Evolutionary conservation across 345 rosid genomes (phyloP).

Genomic region (Dimocarpus longan): DNA sequence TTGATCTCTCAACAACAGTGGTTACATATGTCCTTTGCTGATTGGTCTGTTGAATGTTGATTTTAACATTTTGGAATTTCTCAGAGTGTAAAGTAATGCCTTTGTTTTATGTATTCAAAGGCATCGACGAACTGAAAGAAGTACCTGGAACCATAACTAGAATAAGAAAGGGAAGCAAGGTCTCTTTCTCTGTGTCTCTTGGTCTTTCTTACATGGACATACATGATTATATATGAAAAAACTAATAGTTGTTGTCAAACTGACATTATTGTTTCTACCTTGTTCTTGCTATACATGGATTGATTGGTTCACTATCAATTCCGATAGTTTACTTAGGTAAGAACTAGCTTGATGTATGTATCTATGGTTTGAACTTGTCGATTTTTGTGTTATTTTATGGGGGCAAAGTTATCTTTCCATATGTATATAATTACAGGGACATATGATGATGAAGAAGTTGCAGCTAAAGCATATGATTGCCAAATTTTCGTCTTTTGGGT

Average conservation of each 20-base stretch:
- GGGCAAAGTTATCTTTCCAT: too few species aligned
- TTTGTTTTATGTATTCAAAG: constrained; percentile 40
- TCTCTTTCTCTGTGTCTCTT: constrained; percentile 1
- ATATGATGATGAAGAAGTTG: constrained; percentile 99
- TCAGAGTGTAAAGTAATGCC: neutral
- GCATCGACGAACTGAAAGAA: constrained; percentile 99
- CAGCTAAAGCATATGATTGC: constrained; percentile 91
- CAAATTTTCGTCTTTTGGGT: too few species aligned
- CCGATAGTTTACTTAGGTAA: constrained; percentile 91
- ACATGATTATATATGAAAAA: neutral
- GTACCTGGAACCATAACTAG: constrained; percentile 97
- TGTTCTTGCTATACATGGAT: constrained; percentile 30
- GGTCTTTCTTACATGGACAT: neutral
- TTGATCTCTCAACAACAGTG: too few species aligned
- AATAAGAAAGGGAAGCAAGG: constrained; percentile 99
- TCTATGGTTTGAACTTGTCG: neutral
- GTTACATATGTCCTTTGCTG: too few species aligned
- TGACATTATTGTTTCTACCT: constrained; percentile 35
- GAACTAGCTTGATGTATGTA: constrained; percentile 20
- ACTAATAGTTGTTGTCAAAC: constrained; percentile 18
- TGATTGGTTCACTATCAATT: constrained; percentile 21
- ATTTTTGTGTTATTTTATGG: neutral
- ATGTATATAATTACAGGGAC: constrained; percentile 60
- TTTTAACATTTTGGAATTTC: constrained; percentile 3
- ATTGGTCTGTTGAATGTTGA: neutral